phyloP scores from a whole-genome alignment of 805 yeast genomes.

The Brettanomyces sp. region DNA sequence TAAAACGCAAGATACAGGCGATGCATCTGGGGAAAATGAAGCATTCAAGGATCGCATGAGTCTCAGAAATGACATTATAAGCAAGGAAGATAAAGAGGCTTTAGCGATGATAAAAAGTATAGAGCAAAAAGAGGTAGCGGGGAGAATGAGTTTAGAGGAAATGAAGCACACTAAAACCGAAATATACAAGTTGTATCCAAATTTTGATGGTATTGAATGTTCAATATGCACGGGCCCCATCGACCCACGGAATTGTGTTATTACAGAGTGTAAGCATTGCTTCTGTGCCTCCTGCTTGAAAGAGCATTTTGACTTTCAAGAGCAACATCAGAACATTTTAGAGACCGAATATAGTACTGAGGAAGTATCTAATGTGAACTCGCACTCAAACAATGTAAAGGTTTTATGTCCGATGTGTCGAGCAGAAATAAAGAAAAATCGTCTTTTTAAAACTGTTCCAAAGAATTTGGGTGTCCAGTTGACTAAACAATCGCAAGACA shows the following conservation, averaged over 20 bases:
- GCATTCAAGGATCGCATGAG: constrained; percentile 20
- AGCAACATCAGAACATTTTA: constrained; percentile 2
- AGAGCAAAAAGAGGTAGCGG: constrained; percentile 19
- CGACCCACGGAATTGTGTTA: constrained; percentile 35
- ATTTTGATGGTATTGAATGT: constrained; percentile 53
- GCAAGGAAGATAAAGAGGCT: constrained; percentile 13
- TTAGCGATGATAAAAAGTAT: constrained; percentile 12
- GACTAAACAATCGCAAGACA: constrained; percentile 8
- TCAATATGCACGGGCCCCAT: constrained; percentile 74
- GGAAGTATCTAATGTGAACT: constrained; percentile 8
- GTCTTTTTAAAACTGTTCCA: constrained; percentile 33
- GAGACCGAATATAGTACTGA: neutral
- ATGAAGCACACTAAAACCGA: constrained; percentile 16
- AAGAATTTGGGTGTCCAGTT: constrained; percentile 18
- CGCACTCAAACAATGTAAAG: constrained; percentile 17
- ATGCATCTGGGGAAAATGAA: constrained; percentile 33
- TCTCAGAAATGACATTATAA: constrained; percentile 5
- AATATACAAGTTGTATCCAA: constrained; percentile 25
- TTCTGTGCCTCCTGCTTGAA: constrained; percentile 67
- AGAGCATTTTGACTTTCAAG: constrained; percentile 67
- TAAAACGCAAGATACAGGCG: constrained; percentile 26
- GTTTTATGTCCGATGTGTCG: constrained; percentile 77
- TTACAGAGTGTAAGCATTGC: constrained; percentile 72
- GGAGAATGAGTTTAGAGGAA: constrained; percentile 17
- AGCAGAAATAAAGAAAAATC: constrained; percentile 35